Base-by-base conservation (phyloP, 176 grass and related monocot genomes). In the Phragmites australis region DNA sequence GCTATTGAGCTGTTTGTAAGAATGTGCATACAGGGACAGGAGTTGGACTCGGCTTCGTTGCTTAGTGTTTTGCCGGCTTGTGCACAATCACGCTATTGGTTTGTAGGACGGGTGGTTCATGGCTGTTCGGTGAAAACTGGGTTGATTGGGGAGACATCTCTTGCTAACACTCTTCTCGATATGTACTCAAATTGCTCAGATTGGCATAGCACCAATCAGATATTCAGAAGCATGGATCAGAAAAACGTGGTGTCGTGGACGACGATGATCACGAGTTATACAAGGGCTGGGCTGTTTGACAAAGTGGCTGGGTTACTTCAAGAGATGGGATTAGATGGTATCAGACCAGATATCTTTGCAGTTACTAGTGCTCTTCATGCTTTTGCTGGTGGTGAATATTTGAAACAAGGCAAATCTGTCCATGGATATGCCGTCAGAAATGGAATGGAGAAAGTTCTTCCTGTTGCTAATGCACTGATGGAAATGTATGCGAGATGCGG, bases 121-220 rank as follows among this genome's bases (percentile, higher is more conserved):
- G 89, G 89, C 23, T 92, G 85, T 66, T 84, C 85, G 12, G 74
- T 91, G 29, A 97, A 92, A 90, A 72, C 82, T 70, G 89, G 85
- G 32, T 89, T 92, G 39, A 41, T 75, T 27, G 16, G 55, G 51
- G 79, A 97, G 62, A 75, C 81, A 69, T 45, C 63, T 62, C 53
- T 94, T 32, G 66, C 66, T 70, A 97, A 92, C 76, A 86, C 85
- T 87, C 76, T 94, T 66, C 89, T 97, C 6, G 82, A 90, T 75
- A 97, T 92, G 91, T 94, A 97, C 56, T 94, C 92, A 52, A 97
- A 90, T 86, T 94, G 89, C 61, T 90, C 82, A 40, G 82, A 90
- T 77, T 85, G 90, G 82, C 80, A 50, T 81, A 82, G 79, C 51
- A 89, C 92, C 43, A 82, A 92, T 67, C 86, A 76, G 66, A 86